Percentiles rank a stretch among this genome's conserved stretches.
These are phyloP conservation scores for Monosporozyma aerobia DNA, from an alignment of 805 yeast species.

Conservation along the genomic window DNA sequence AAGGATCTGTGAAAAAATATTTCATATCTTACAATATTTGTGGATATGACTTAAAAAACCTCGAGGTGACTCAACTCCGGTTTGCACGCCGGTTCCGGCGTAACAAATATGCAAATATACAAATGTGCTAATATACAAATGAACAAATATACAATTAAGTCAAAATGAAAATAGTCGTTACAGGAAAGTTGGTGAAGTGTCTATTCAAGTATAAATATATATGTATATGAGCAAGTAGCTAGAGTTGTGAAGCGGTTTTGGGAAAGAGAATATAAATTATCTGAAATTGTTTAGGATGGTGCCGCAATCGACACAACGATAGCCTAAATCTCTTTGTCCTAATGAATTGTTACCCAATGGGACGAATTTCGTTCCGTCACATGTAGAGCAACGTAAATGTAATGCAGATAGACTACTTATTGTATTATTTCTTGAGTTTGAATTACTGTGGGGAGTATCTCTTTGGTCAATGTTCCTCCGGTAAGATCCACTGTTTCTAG, in stretches of 20 bases:
- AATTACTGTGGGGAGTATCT: background rate
- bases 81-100: background rate
- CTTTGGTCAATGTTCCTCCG: background rate
- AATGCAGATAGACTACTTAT: background rate
- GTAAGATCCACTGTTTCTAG: background rate
- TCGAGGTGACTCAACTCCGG: background rate
- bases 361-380: conserved; percentile 22
- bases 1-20: background rate
- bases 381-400: conserved; percentile 17
- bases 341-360: conserved; percentile 2
- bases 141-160: background rate
- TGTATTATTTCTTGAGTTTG: conserved; percentile 4
- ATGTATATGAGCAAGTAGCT: background rate
- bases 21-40: background rate
- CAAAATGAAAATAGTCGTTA: no score
- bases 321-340: conserved; percentile 10
- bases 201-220: background rate
- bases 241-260: background rate
- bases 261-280: conserved; percentile 1
- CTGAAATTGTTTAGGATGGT: conserved; percentile 20
- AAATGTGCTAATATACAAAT: no score
- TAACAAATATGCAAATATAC: background rate
- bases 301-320: conserved; percentile 24
- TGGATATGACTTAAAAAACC: background rate
- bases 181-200: background rate